Percentiles rank a stretch among this genome's conserved stretches.
These are phyloP conservation scores for Croton laevigatus DNA, from an alignment of 441 rosid species.

Conservation along the genomic window DNA sequence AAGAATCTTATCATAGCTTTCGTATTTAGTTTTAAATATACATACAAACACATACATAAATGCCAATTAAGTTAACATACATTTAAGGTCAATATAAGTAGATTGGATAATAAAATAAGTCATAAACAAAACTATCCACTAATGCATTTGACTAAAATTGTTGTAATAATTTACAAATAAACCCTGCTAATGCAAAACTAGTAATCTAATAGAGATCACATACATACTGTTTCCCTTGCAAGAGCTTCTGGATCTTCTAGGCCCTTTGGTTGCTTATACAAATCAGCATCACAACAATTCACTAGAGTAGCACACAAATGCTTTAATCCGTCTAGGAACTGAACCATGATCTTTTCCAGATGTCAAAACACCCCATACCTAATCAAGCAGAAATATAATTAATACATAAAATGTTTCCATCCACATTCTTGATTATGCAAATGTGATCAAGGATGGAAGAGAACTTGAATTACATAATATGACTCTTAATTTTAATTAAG, in stretches of 20 bases:
- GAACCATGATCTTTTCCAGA: slow-evolving; percentile 66
- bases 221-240: slow-evolving; percentile 92
- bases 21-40: not conserved
- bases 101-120: not conserved
- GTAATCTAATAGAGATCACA: slow-evolving; percentile 21
- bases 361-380: slow-evolving; percentile 78
- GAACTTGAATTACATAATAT: not conserved
- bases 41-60: not conserved
- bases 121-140: not conserved
- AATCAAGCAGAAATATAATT: slow-evolving; percentile 2
- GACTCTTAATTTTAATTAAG: not conserved
- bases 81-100: not conserved
- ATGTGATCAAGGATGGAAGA: not conserved
- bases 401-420: not conserved
- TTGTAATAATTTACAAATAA: not conserved
- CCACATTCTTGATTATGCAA: not conserved
- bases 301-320: slow-evolving; percentile 50
- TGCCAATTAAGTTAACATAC: not conserved
- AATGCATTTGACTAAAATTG: not conserved
- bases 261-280: slow-evolving; percentile 58
- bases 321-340: slow-evolving; percentile 61
- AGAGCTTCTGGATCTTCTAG: slow-evolving; percentile 81
- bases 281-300: slow-evolving; percentile 67
- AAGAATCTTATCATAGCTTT: not conserved
- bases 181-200: not conserved